Conservation (phyloP, 768 basidiomycete species). For the Chalciporus sphaerocephalus region DNA sequence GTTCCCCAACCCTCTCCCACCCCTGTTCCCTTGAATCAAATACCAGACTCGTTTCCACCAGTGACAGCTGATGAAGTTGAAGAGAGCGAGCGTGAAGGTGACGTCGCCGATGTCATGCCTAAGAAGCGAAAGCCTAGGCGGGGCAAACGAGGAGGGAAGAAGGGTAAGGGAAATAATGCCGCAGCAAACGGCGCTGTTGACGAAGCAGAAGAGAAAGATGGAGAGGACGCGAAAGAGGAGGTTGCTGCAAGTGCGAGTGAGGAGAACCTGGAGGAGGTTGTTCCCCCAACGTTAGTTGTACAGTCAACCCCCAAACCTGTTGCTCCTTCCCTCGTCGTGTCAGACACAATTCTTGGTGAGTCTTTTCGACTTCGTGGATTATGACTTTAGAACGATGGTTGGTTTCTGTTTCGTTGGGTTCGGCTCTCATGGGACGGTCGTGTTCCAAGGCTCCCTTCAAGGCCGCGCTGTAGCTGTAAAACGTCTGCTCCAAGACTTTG, state of each 20-base stretch:
- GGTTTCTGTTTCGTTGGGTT: conserved; percentile 53
- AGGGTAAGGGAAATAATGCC: conserved; percentile 43
- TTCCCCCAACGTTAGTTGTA: conserved; percentile 21
- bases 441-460: conserved; percentile 92
- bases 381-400: conserved; percentile 1
- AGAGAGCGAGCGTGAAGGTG: conserved; percentile 57
- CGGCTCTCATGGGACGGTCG: conserved; percentile 95
- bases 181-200: conserved; percentile 12
- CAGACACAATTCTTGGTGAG: conserved; percentile 72
- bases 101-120: conserved; percentile 37
- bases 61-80: conserved; percentile 39
- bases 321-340: conserved; percentile 59
- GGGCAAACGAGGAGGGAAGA: conserved; percentile 49
- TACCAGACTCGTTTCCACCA: conserved; percentile 7
- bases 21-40: not conserved
- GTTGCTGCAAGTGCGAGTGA: conserved; percentile 23
- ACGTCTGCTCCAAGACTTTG: conserved; percentile 90
- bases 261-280: conserved; percentile 11
- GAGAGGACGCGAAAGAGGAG: conserved; percentile 36
- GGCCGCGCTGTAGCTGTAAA: conserved; percentile 98
- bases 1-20: no score
- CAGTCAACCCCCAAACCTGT: conserved; percentile 18
- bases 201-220: conserved; percentile 25
- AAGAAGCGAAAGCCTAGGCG: conserved; percentile 36
- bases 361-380: not conserved